Evolutionary conservation across 495 filamentous ascomycete genomes (phyloP).

Genomic region (Penicillium nucicola): DNA sequence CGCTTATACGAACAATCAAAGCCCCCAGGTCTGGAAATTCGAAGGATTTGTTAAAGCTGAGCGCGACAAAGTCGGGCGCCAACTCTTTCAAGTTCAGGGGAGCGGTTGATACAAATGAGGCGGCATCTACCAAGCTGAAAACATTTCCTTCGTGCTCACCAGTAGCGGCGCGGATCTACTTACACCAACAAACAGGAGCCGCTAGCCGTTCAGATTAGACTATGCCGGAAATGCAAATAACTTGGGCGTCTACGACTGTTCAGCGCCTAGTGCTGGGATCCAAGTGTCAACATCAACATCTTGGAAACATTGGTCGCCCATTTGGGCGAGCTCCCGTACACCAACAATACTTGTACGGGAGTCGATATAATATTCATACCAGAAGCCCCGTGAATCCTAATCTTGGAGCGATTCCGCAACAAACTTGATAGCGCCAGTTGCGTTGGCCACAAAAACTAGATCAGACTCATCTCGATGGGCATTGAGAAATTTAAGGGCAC

Average conservation of each 20-base stretch:
- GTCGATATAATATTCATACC: slow-evolving; percentile 80
- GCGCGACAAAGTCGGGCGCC: slow-evolving; percentile 80
- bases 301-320: slow-evolving; percentile 63
- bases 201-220: slow-evolving; percentile 86
- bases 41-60: slow-evolving; percentile 97
- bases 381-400: slow-evolving; percentile 58
- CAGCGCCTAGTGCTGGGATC: slow-evolving; percentile 42
- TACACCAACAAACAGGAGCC: slow-evolving; percentile 71
- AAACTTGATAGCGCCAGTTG: slow-evolving; percentile 86
- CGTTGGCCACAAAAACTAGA: slow-evolving; percentile 89
- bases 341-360: slow-evolving; percentile 88
- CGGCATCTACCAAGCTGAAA: slow-evolving; percentile 83
- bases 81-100: slow-evolving; percentile 66
- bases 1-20: slow-evolving; percentile 73
- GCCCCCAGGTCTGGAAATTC: slow-evolving; percentile 91
- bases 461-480: slow-evolving; percentile 83
- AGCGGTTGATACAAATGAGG: slow-evolving; percentile 73
- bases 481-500: slow-evolving; percentile 74
- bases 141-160: slow-evolving; percentile 13
- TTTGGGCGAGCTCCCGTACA: slow-evolving; percentile 65
- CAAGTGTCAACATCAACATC: slow-evolving; percentile 66
- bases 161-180: slow-evolving; percentile 41
- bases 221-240: slow-evolving; percentile 88
- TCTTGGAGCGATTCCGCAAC: slow-evolving; percentile 72
- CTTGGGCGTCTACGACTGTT: slow-evolving; percentile 20